Evolutionary conservation across 2,329 filamentous ascomycete genomes (phyloP).

Genomic region (Penicillium sp.): DNA sequence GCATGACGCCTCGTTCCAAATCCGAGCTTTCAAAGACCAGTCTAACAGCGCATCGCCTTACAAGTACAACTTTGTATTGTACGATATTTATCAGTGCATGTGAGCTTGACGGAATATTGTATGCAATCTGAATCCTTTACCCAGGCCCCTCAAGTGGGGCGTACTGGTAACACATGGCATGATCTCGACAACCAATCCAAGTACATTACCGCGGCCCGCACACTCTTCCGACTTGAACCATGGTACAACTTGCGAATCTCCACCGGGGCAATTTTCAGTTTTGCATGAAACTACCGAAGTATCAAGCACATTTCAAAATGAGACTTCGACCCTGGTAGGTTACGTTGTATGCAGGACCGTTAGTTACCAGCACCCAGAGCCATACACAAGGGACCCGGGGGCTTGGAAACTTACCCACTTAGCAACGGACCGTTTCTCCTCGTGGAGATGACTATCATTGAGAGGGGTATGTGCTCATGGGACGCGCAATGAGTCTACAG

Average conservation of each 20-base stretch:
- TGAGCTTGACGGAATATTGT: background rate
- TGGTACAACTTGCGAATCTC: background rate
- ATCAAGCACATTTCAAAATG: background rate
- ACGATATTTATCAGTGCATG: background rate
- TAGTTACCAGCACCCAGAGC: background rate
- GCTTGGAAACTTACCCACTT: constrained; percentile 2
- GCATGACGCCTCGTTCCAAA: background rate
- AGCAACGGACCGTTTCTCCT: background rate
- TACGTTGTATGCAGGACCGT: constrained; percentile 1
- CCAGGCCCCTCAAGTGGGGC: background rate
- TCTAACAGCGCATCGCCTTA: background rate
- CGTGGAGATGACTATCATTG: background rate
- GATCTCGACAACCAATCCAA: background rate
- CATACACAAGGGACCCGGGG: background rate
- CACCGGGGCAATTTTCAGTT: background rate
- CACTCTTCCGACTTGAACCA: background rate
- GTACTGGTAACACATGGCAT: constrained; percentile 3
- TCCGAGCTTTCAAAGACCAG: background rate
- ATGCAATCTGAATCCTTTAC: background rate
- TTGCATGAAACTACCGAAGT: background rate
- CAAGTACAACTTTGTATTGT: background rate
- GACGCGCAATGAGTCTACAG: background rate
- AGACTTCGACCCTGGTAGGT: background rate
- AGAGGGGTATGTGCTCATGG: background rate
- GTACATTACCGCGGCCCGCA: background rate